phyloP scores from a whole-genome alignment of 805 yeast species.

The Tetrapisispora fleetii region DNA sequence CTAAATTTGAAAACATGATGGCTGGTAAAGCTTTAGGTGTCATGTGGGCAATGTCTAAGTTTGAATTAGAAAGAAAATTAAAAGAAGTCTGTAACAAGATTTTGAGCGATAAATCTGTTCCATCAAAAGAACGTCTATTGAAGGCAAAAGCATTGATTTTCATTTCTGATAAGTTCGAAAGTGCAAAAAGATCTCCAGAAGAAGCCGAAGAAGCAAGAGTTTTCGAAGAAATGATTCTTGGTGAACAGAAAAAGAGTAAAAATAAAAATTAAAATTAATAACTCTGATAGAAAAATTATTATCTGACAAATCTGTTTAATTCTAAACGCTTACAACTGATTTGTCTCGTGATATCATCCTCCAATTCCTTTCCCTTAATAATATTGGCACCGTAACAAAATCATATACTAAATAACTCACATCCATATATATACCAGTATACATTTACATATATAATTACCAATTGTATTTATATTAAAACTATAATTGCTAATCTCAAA shows the following conservation, averaged over 20 bases:
- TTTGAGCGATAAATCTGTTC: conserved; percentile 55
- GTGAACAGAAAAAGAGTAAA: conserved; percentile 51
- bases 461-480: not conserved
- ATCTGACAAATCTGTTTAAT: not conserved
- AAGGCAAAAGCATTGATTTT: conserved; percentile 73
- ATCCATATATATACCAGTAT: not conserved
- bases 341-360: too few species aligned
- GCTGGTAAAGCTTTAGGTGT: conserved; percentile 88
- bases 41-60: conserved; percentile 89
- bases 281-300: not conserved
- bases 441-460: not conserved
- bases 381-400: not conserved
- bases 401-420: not conserved
- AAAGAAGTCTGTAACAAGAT: conserved; percentile 77
- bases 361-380: too few species aligned
- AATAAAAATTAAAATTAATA: not conserved
- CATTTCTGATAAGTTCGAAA: conserved; percentile 60
- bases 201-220: conserved; percentile 89
- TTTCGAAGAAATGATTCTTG: conserved; percentile 88
- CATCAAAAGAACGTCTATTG: conserved; percentile 49
- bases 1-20: conserved; percentile 69
- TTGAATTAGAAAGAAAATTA: conserved; percentile 71
- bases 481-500: not conserved
- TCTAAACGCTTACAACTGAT: too few species aligned
- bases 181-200: conserved; percentile 64